Evolutionary conservation across 2,329 filamentous ascomycete species (phyloP).

Genomic region (Sclerotinia nivalis): DNA sequence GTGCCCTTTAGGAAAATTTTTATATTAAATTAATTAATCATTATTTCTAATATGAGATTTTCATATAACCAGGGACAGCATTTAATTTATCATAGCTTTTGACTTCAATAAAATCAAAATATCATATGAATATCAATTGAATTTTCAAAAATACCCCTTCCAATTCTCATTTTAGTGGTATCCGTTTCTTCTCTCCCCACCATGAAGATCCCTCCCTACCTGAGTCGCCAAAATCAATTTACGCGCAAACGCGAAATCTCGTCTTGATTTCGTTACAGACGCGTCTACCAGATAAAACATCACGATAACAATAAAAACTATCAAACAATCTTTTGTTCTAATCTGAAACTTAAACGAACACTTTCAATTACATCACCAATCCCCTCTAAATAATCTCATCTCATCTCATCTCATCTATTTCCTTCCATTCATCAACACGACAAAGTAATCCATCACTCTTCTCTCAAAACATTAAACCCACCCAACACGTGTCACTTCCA

Average conservation of each 20-base stretch:
- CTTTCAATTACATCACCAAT: not conserved
- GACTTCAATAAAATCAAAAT: not conserved
- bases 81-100: not conserved
- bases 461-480: not conserved
- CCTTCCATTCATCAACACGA: not conserved
- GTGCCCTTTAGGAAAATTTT: not conserved
- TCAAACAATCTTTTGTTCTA: not conserved
- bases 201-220: not conserved
- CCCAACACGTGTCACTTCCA: not conserved
- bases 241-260: constrained; percentile 17
- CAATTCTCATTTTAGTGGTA: not conserved
- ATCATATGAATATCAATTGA: not conserved
- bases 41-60: not conserved
- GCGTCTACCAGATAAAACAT: constrained; percentile 7
- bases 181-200: not conserved
- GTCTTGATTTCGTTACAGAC: not conserved
- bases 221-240: constrained; percentile 3
- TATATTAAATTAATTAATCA: not conserved
- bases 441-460: not conserved
- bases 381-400: not conserved
- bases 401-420: not conserved
- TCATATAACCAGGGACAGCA: no score
- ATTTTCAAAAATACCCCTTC: not conserved
- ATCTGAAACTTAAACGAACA: not conserved
- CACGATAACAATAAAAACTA: not conserved